phyloP scores from a whole-genome alignment of 805 yeast species.

The Saturnispora zaruensis region DNA sequence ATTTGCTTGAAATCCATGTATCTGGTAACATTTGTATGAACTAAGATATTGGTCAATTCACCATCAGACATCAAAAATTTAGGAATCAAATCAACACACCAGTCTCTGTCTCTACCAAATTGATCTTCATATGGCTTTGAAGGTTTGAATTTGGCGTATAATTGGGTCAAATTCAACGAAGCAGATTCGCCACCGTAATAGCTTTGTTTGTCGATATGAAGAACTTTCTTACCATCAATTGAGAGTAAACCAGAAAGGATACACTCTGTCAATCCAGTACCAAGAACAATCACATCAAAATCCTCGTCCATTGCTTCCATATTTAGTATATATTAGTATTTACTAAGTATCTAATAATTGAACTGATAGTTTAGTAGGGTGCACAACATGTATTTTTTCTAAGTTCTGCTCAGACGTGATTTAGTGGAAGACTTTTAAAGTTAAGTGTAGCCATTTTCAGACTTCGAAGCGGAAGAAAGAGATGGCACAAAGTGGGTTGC shows the following conservation, averaged over 20 bases:
- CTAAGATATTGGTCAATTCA: slow-evolving; percentile 88
- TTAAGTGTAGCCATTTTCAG: too few relatives aligned
- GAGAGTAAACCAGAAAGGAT: slow-evolving; percentile 87
- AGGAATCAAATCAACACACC: slow-evolving; percentile 97
- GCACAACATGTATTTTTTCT: not conserved
- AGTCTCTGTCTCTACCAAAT: slow-evolving; percentile 88
- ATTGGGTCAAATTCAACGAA: slow-evolving; percentile 62
- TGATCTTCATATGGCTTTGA: slow-evolving; percentile 57
- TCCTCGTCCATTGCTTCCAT: slow-evolving; percentile 69
- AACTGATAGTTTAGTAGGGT: not conserved
- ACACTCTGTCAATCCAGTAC: slow-evolving; percentile 94
- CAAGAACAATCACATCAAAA: slow-evolving; percentile 94
- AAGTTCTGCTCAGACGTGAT: not conserved
- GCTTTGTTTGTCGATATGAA: slow-evolving; percentile 93
- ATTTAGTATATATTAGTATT: not conserved
- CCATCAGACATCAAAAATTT: slow-evolving; percentile 97
- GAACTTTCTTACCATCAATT: slow-evolving; percentile 96
- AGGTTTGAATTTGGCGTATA: slow-evolving; percentile 83
- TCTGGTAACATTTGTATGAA: slow-evolving; percentile 92
- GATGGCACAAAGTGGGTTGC: too few relatives aligned
- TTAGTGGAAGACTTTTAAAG: too few relatives aligned
- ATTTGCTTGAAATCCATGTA: slow-evolving; percentile 95
- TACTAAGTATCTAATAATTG: not conserved
- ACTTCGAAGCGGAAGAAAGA: too few relatives aligned
- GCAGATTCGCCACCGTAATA: slow-evolving; percentile 95